phyloP scores from a whole-genome alignment of 306 rosid species.

The Cucurbita argyrosperma region DNA sequence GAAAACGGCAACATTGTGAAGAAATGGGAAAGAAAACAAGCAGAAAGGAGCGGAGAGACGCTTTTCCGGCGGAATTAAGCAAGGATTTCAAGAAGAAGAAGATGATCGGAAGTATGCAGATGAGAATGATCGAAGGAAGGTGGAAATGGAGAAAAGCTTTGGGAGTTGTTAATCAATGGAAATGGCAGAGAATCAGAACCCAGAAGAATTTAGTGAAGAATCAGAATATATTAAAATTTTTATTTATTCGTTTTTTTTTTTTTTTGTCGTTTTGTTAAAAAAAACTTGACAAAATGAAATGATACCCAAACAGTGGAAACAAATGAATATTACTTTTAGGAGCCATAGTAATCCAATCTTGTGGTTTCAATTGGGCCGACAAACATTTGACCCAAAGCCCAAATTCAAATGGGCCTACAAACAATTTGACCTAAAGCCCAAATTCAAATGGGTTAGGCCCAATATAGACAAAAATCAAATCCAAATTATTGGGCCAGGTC shows the following conservation, averaged over 20 bases:
- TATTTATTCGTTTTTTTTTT: no score
- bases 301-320: no score
- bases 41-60: neutral
- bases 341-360: no score
- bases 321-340: no score
- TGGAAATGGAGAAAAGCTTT: neutral
- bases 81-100: neutral
- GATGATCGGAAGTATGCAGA: neutral
- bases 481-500: neutral
- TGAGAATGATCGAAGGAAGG: neutral
- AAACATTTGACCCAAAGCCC: no score
- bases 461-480: no score
- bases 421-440: no score
- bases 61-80: neutral
- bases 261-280: no score
- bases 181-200: neutral
- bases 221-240: neutral
- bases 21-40: neutral
- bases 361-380: no score
- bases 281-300: no score
- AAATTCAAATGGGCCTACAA: no score
- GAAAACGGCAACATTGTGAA: constrained; percentile 13
- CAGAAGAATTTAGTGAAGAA: neutral
- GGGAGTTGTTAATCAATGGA: neutral
- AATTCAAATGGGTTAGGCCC: no score